Conservation (phyloP, 169 alveolate genomes). For the Cryptosporidium sp. region DNA sequence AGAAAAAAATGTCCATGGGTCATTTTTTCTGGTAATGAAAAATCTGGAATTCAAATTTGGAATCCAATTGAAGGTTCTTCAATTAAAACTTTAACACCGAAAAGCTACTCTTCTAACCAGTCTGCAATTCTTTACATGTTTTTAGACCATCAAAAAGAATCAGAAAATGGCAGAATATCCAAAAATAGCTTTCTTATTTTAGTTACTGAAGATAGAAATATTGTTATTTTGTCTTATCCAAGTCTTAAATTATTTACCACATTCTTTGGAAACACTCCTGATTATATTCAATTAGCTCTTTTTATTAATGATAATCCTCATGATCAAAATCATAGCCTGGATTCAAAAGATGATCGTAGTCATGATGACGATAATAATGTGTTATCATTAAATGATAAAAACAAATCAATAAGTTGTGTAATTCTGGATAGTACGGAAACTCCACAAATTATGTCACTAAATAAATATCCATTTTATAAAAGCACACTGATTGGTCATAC, state of each 20-base stretch:
- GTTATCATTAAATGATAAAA: background rate
- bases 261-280: slow-evolving; percentile 63
- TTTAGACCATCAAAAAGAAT: background rate
- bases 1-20: slow-evolving; percentile 59
- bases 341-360: background rate
- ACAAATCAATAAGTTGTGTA: slow-evolving; percentile 8
- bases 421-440: slow-evolving; percentile 63
- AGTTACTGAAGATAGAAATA: slow-evolving; percentile 59
- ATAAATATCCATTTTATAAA: slow-evolving; percentile 23
- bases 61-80: slow-evolving; percentile 25
- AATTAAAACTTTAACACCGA: slow-evolving; percentile 1
- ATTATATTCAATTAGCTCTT: slow-evolving; percentile 40
- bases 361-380: background rate
- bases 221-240: slow-evolving; percentile 42
- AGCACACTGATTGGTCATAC: slow-evolving; percentile 47
- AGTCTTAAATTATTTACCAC: slow-evolving; percentile 28
- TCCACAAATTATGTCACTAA: slow-evolving; percentile 51
- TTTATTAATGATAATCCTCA: background rate
- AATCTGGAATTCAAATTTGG: slow-evolving; percentile 60
- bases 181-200: slow-evolving; percentile 1
- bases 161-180: background rate
- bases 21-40: slow-evolving; percentile 48
- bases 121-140: slow-evolving; percentile 51
- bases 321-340: background rate
- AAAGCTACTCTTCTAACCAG: slow-evolving; percentile 15